phyloP scores from a whole-genome alignment of 805 yeast genomes.

The Saccharomycopsis amapae region DNA sequence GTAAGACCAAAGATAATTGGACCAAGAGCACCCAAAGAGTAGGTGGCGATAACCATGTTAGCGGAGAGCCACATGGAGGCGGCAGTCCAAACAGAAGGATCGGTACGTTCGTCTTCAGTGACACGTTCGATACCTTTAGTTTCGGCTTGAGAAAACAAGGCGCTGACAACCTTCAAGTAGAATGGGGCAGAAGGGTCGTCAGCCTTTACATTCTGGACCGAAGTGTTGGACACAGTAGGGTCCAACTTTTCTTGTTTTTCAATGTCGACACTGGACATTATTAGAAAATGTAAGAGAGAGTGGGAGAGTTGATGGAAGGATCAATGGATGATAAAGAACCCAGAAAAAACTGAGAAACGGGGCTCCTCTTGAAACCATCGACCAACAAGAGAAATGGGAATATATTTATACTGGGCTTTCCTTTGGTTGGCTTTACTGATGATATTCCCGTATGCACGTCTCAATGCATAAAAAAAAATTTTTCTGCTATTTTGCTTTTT shows the following conservation, averaged over 20 bases:
- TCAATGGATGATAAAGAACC: no score
- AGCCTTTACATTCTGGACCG: constrained; percentile 16
- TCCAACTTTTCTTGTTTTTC: constrained; percentile 21
- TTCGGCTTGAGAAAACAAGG: constrained; percentile 35
- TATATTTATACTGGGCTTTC: no score
- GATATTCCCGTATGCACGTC: no score
- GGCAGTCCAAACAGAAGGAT: constrained; percentile 57
- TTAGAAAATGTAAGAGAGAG: no score
- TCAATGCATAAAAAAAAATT: no score
- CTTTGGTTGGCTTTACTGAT: no score
- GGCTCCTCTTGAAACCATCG: no score
- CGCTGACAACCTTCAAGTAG: constrained; percentile 13
- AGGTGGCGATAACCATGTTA: constrained; percentile 79
- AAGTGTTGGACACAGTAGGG: constrained; percentile 14
- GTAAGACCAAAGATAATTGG: constrained; percentile 56
- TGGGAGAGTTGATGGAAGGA: no score
- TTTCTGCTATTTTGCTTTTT: no score
- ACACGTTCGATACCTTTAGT: constrained; percentile 76
- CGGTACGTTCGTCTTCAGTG: constrained; percentile 71
- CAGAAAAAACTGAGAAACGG: no score
- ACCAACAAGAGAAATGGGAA: no score
- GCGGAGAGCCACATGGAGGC: constrained; percentile 91
- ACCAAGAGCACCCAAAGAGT: constrained; percentile 69
- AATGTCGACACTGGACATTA: constrained; percentile 10
- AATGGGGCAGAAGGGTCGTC: constrained; percentile 7